phyloP scores from a whole-genome alignment of 2,329 filamentous ascomycete species.

The Penicillium sp. region DNA sequence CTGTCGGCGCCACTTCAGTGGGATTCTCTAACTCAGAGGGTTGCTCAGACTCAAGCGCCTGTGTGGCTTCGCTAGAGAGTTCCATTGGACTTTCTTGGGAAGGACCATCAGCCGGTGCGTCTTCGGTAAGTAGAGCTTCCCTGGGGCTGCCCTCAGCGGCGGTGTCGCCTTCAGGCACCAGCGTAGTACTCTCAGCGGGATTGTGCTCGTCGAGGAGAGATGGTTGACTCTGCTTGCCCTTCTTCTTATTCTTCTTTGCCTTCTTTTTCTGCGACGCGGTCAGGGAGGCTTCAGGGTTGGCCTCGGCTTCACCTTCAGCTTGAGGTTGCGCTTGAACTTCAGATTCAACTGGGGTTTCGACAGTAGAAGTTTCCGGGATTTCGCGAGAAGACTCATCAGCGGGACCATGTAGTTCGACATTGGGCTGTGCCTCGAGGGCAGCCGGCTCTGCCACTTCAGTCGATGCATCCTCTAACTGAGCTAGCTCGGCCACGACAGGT shows the following conservation, averaged over 20 bases:
- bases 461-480: neutral
- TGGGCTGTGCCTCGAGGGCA: neutral
- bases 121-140: constrained; percentile 1
- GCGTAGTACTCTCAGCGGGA: constrained; percentile 5
- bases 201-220: constrained; percentile 14
- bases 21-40: neutral
- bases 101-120: neutral
- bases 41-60: neutral
- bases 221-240: constrained; percentile 18
- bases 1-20: neutral
- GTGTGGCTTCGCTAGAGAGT: neutral
- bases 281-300: constrained; percentile 17
- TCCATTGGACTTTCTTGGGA: neutral
- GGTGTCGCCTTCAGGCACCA: neutral
- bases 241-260: constrained; percentile 38
- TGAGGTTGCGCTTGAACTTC: neutral
- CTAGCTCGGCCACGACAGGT: neutral
- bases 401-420: neutral
- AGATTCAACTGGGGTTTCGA: neutral
- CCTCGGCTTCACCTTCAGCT: constrained; percentile 3
- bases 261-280: constrained; percentile 32
- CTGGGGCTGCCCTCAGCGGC: neutral
- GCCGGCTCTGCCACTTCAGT: neutral
- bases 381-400: neutral
- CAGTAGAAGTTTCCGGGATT: neutral